Evolutionary conservation across 73 alveolate species (phyloP), one percentile per base, ranked within the genome.

Genomic region (Symbiodinium pilosum): DNA sequence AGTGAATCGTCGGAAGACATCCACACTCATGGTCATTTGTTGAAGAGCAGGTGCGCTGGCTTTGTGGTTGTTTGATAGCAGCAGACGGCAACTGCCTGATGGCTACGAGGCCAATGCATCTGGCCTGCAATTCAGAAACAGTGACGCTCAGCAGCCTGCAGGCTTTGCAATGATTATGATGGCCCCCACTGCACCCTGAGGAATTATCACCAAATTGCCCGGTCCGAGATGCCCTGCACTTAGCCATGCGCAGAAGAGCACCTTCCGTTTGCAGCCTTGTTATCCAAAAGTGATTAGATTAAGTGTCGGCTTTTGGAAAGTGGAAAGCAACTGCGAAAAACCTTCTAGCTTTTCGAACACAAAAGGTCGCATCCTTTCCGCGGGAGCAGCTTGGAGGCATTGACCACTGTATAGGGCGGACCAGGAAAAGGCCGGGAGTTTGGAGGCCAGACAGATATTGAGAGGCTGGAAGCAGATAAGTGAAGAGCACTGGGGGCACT

Each of bases 91-190:
- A 39, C 68, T 93, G 84, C 98, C 98, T 7, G 98, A 81, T 39
- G 98, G 98, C 84, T 93, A 93, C 28, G 98, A 93, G n/a, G 93
- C 98, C 85, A 93, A 93, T n/a, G 97, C 16, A 9, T 3, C 97
- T 42, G 40, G 87, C 73, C 34, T 54, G 73, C 20, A 54, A 26
- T 54, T 26, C 73, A 24, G 73, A 54, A 16, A 24, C 4, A 24
- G 26, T 54, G 73, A 26, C 20, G 73, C 34, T 54, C 26, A n/a
- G 73, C 73, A 54, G 30, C 73, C 73, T 26, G 4, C 73, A 54
- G 4, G 3, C 73, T 54, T 16, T 54, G 12, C 73, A 9, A 26
- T 24, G 73, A 12, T 21, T 54, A n/a, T n/a, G n/a, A n/a, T n/a
- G n/a, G n/a, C n/a, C 59, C 21, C 59, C 59, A 36, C 28, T 21